Evolutionary conservation across 2,329 filamentous ascomycete genomes (phyloP).

Genomic region (Didymella arachidicola): DNA sequence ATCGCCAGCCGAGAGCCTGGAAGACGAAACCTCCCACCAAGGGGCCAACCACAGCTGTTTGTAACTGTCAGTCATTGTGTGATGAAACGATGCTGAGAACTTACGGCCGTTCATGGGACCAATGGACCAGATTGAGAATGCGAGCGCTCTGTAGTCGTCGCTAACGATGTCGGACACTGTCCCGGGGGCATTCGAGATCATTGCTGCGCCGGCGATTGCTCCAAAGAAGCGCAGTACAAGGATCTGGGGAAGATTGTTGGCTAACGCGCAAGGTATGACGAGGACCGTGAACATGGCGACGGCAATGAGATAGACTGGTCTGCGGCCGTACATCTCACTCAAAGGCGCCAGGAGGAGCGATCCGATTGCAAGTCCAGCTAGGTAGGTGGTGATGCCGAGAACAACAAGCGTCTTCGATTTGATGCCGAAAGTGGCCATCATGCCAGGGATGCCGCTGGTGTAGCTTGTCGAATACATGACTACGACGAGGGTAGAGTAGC

Average conservation of each 20-base stretch:
- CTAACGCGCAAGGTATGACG: conserved; percentile 75
- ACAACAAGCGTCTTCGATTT: conserved; percentile 68
- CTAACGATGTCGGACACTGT: conserved; percentile 83
- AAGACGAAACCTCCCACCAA: conserved; percentile 83
- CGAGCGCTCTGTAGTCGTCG: conserved; percentile 80
- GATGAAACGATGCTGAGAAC: no score
- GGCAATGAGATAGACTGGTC: conserved; percentile 72
- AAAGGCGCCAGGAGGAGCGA: conserved; percentile 77
- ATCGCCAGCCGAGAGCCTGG: conserved; percentile 83
- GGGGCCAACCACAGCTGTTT: conserved; percentile 58
- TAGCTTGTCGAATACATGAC: conserved; percentile 77
- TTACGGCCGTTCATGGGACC: conserved; percentile 43
- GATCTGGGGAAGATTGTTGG: conserved; percentile 71
- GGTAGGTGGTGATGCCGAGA: conserved; percentile 79
- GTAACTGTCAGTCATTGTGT: no score
- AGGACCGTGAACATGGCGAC: conserved; percentile 71
- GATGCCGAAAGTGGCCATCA: conserved; percentile 71
- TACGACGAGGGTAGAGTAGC: conserved; percentile 62
- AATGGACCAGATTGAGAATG: conserved; percentile 82
- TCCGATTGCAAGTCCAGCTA: conserved; percentile 76
- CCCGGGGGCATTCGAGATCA: conserved; percentile 84
- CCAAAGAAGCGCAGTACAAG: conserved; percentile 78
- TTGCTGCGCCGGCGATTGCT: conserved; percentile 76
- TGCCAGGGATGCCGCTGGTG: conserved; percentile 73
- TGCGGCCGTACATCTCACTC: conserved; percentile 73